Base-by-base conservation (phyloP, 2,329 filamentous ascomycete genomes). In the Westerdykella aurantiaca region DNA sequence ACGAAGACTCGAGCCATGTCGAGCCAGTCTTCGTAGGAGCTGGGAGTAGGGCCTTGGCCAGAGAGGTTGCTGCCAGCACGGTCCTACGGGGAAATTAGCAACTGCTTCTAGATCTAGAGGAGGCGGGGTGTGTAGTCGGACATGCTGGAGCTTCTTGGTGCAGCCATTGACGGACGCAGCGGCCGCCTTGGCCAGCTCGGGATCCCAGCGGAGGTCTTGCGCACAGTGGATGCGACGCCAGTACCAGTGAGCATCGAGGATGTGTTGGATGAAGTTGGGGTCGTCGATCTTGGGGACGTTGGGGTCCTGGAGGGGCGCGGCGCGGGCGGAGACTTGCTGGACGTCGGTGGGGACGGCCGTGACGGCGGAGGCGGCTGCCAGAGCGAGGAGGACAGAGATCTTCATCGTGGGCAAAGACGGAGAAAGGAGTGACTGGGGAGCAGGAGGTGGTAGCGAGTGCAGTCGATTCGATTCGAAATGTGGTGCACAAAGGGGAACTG, bases 241-340 rank as follows among this genome's bases (percentile, higher is more conserved):
- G 45, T 59, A 64, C 60, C 61, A 64, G 51, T 67, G 63, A 16
- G 61, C 62, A 11, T 61, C 52, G 55, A 67, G 58, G 34, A 65
- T 55, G 11, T 50, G 52, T 38, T 52, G 53, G 38, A 63, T 58
- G 56, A 67, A 65, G 34, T 58, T 54, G 10, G 45, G 38, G 44
- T 67, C 62, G 33, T 58, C 45, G 14, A 52, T 50, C 17, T 52
- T 49, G 23, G 63, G 63, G 37, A 55, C 52, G 14, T 47, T 29
- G 21, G 14, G 46, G 35, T 51, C 50, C 25, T 50, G 50, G 34
- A 47, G 42, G 25, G 25, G 25, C 35, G 57, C 50, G 16, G 40
- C 47, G 37, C 56, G 55, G 13, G 42, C 38, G 43, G 42, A 42
- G 42, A 56, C 42, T 29, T 29, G 25, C 3, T 29, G 25, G 21